A percentile compares a stretch with the other conserved stretches of the same genome.
phyloP scores from a whole-genome alignment of 768 basidiomycete species.

The Dentipellis sp. region DNA sequence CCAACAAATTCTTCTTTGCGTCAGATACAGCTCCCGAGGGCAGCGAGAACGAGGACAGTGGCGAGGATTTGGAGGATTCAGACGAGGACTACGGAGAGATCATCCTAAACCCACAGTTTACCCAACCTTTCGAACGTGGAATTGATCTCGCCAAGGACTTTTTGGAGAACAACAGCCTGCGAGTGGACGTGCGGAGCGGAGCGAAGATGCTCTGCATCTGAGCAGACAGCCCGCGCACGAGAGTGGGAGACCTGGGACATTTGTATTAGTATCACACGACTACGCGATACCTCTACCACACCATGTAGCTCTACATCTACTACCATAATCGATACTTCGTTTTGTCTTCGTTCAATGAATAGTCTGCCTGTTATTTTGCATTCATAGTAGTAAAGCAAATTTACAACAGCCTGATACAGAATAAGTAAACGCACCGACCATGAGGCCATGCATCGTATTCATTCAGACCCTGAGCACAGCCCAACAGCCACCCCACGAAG shows the following conservation, averaged over 20 bases:
- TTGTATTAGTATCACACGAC: no score
- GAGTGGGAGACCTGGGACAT: no score
- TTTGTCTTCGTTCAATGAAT: no score
- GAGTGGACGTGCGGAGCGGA: neutral
- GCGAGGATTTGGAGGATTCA: constrained; percentile 2
- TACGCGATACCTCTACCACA: no score
- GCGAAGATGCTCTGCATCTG: constrained; percentile 1
- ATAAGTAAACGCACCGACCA: no score
- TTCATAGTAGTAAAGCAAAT: no score
- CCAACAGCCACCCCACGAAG: constrained; percentile 17
- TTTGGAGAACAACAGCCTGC: neutral
- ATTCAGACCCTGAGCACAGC: neutral
- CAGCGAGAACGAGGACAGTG: constrained; percentile 3
- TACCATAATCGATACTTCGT: no score
- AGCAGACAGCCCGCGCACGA: neutral
- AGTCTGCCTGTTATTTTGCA: no score
- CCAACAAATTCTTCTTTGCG: constrained; percentile 6
- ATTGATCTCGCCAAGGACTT: neutral
- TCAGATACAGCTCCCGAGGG: neutral
- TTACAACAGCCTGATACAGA: no score
- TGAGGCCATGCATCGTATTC: no score
- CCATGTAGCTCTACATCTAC: no score
- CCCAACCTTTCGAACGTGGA: neutral
- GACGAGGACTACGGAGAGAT: constrained; percentile 15
- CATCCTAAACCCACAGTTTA: constrained; percentile 10